phyloP scores from a whole-genome alignment of 805 yeast genomes.

The Myxozyma sirexii region DNA sequence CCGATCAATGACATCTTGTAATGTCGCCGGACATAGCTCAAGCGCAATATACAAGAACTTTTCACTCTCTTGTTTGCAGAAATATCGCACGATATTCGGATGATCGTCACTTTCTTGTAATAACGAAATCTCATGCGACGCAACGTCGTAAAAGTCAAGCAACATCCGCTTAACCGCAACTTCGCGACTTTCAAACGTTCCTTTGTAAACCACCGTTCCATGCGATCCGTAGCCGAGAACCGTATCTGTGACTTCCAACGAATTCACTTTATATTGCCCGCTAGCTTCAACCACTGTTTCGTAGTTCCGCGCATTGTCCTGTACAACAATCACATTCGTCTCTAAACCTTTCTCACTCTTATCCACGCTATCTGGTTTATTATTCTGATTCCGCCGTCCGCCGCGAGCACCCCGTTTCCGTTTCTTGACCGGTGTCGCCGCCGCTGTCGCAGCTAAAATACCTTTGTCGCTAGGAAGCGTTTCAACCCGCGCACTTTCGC shows the following conservation, averaged over 20 bases:
- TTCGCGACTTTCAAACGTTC: constrained; percentile 86
- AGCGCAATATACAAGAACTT: constrained; percentile 89
- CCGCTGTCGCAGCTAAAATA: neutral
- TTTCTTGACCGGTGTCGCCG: constrained; percentile 41
- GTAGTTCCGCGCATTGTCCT: constrained; percentile 7
- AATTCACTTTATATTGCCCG: constrained; percentile 19
- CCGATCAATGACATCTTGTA: constrained; percentile 78
- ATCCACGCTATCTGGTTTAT: neutral
- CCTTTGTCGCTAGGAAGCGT: neutral
- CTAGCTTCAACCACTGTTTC: neutral
- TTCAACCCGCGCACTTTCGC: neutral
- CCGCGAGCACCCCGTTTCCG: constrained; percentile 87
- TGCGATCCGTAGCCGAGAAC: constrained; percentile 91
- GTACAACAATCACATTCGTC: constrained; percentile 1
- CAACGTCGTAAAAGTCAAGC: constrained; percentile 89
- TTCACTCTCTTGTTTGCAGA: constrained; percentile 88
- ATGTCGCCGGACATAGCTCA: constrained; percentile 84
- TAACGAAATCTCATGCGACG: constrained; percentile 84
- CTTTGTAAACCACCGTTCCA: constrained; percentile 92
- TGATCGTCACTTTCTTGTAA: constrained; percentile 95
- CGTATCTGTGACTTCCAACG: constrained; percentile 63
- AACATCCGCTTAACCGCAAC: constrained; percentile 96
- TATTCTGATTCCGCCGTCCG: constrained; percentile 51
- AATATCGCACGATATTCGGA: constrained; percentile 90
- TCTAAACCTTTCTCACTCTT: neutral